phyloP scores from a whole-genome alignment of 345 rosid genomes.

The Mallotus nudiflorus region DNA sequence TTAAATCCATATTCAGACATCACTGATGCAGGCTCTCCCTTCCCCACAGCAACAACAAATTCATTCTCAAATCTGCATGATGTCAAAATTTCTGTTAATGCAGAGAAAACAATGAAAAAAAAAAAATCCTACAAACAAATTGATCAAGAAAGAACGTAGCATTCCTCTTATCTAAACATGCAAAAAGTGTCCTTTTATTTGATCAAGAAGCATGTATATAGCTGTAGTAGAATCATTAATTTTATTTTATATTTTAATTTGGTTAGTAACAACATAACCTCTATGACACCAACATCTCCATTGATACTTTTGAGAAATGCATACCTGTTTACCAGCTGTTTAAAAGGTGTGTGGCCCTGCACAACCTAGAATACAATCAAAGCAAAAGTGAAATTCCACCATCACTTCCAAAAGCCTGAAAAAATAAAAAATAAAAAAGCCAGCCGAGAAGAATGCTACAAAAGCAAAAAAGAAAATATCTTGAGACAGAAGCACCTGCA shows the following conservation, averaged over 20 bases:
- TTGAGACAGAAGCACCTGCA: constrained; percentile 48
- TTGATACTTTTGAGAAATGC: too few species aligned
- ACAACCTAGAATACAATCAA: constrained; percentile 51
- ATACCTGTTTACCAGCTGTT: constrained; percentile 61
- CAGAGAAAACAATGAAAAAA: not conserved
- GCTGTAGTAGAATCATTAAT: too few species aligned
- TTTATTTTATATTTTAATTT: too few species aligned
- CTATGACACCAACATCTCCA: too few species aligned
- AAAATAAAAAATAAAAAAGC: too few species aligned
- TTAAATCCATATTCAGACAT: constrained; percentile 84
- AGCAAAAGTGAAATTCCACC: not conserved
- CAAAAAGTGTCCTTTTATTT: not conserved
- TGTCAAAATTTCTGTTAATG: not conserved
- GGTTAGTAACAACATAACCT: too few species aligned
- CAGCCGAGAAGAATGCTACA: not conserved
- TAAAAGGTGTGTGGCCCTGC: constrained; percentile 85
- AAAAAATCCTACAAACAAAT: too few species aligned
- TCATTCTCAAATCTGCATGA: constrained; percentile 61
- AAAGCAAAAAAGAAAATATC: not conserved
- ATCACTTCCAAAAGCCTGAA: constrained; percentile 1
- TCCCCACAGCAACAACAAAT: constrained; percentile 80
- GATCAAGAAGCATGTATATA: not conserved
- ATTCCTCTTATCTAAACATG: not conserved
- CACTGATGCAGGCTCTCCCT: constrained; percentile 87
- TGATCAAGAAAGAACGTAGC: not conserved